Evolutionary conservation across 2,329 filamentous ascomycete genomes (phyloP), one percentile per base, ranked within the genome.

Genomic region (Clonostachys byssicola): DNA sequence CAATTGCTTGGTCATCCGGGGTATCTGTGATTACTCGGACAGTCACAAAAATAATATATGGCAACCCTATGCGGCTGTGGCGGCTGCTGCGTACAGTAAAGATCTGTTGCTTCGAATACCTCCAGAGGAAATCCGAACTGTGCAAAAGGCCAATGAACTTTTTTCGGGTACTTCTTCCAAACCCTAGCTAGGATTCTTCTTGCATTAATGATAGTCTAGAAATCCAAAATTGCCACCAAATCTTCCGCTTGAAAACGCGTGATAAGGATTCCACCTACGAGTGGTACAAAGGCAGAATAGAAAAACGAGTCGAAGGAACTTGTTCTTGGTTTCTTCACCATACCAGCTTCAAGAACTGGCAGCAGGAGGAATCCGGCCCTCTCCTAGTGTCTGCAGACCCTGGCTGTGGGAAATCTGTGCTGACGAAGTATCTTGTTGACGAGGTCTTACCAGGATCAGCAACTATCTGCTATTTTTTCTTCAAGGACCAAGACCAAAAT

Each of bases 401-500:
- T 30, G 67, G 66, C 0, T 71, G 63, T 46, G 65, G 67, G 4
- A 70, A 70, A 49, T 70, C 66, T 0, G 65, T 63, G 1, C 44
- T 71, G 35, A 59, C 67, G 7, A 63, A 57, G 42, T 61, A 60
- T 42, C 56, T 70, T 0, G 50, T 67, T n/a, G 59, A 67, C 40
- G 33, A 57, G 6, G 46, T 40, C 8, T 49, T 68, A 1, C 54
- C 52, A 17, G 12, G 16, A 6, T 42, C 49, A 4, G 42, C 52
- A 47, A 60, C 56, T 1, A 56, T 67, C 4, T 70, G 66, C 51
- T 73, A 72, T 54, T 73, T 70, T 48, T 73, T 73, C 48, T 73
- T 73, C 54, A 70, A 70, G 47, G 64, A 68, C 36, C 50, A 62
- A 46, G 57, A 63, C 38, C 67, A 71, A 41, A 61, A 67, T 33